phyloP scores from a whole-genome alignment of 306 rosid species.

The Begonia fuchsioides region DNA sequence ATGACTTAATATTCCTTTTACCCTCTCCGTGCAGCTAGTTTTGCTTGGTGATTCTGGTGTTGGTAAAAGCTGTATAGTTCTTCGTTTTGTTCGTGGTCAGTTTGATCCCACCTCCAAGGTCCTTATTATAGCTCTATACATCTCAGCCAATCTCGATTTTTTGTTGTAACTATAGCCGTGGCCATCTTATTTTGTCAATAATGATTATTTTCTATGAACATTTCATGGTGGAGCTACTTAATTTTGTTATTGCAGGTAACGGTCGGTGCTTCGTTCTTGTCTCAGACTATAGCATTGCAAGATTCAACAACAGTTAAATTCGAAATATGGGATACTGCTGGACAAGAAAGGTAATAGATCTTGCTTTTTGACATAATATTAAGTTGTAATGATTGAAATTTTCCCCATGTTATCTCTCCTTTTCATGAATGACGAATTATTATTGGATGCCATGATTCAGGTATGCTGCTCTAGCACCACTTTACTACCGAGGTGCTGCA shows the following conservation, averaged over 20 bases:
- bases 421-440: too few relatives aligned
- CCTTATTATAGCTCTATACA: too few relatives aligned
- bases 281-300: slow-evolving; percentile 96
- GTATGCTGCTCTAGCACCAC: slow-evolving; percentile 94
- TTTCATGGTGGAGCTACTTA: too few relatives aligned
- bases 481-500: slow-evolving; percentile 92
- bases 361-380: too few relatives aligned
- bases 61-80: slow-evolving; percentile 98
- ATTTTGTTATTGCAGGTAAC: slow-evolving; percentile 54
- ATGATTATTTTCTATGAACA: neutral
- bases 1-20: slow-evolving; percentile 7
- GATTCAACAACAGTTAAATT: slow-evolving; percentile 97
- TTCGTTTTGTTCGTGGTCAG: slow-evolving; percentile 97
- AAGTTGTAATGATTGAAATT: too few relatives aligned
- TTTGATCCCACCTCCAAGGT: slow-evolving; percentile 99
- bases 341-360: slow-evolving; percentile 74
- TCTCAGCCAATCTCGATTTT: neutral
- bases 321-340: slow-evolving; percentile 99
- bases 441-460: slow-evolving; percentile 16
- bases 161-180: neutral
- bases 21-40: slow-evolving; percentile 54
- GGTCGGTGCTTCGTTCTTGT: slow-evolving; percentile 96
- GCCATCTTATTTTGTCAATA: too few relatives aligned
- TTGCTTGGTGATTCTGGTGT: slow-evolving; percentile 98
- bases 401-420: too few relatives aligned